Evolutionary conservation across 306 rosid species (phyloP).

Genomic region (Castanea crenata): DNA sequence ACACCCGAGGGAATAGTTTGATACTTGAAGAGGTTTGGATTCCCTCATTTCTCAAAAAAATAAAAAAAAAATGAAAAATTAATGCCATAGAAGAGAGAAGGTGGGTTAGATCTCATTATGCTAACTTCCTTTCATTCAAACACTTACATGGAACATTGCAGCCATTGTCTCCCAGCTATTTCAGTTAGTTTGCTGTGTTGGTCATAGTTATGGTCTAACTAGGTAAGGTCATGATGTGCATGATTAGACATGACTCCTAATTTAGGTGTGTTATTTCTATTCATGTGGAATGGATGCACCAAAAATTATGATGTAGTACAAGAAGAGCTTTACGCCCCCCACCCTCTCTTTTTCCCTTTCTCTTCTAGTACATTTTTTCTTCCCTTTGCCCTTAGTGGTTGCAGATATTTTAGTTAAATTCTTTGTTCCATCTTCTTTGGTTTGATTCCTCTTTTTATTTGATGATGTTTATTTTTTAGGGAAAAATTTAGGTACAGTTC

Average conservation of each 20-base stretch:
- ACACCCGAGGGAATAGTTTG: too few relatives aligned
- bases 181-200: background rate
- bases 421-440: background rate
- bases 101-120: background rate
- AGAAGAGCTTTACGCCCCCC: background rate
- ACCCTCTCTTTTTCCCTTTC: too few relatives aligned
- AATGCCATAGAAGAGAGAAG: background rate
- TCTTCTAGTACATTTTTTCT: background rate
- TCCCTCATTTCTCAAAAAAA: too few relatives aligned
- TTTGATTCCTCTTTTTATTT: background rate
- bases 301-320: background rate
- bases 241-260: background rate
- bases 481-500: too few relatives aligned
- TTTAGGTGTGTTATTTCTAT: background rate
- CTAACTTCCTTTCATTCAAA: background rate
- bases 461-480: background rate
- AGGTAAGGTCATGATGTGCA: background rate
- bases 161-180: background rate
- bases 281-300: background rate
- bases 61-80: background rate
- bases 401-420: background rate
- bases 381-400: background rate
- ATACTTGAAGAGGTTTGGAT: too few relatives aligned
- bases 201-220: background rate
- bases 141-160: background rate